These are phyloP conservation scores for Pseudovirgaria hyperparasitica DNA, from an alignment of 2,329 filamentous ascomycete genomes.

Conservation along the genomic window DNA sequence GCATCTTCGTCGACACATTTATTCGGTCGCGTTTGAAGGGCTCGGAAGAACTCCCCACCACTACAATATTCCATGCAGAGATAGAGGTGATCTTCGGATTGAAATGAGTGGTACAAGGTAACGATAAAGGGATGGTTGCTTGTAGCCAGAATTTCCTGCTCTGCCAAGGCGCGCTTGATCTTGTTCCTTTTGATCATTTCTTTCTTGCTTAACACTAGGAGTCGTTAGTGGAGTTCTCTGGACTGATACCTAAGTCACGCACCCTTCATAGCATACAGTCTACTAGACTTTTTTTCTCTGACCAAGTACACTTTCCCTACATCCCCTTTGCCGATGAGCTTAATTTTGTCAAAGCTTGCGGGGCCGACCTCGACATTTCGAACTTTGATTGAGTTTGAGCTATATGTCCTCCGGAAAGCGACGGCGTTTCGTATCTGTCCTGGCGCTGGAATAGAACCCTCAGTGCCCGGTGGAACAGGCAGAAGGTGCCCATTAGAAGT, in stretches of 20 bases:
- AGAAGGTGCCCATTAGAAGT: constrained; percentile 15
- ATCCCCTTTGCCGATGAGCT: constrained; percentile 96
- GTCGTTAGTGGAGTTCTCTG: constrained; percentile 14
- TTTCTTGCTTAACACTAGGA: constrained; percentile 88
- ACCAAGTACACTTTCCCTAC: constrained; percentile 98
- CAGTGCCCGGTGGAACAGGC: constrained; percentile 21
- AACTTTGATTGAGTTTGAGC: constrained; percentile 98
- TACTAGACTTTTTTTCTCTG: constrained; percentile 90
- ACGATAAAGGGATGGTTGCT: constrained; percentile 99
- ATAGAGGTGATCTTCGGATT: constrained; percentile 96
- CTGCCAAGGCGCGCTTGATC: constrained; percentile 94
- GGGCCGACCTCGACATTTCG: constrained; percentile 93
- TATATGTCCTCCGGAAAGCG: constrained; percentile 88
- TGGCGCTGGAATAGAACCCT: constrained; percentile 49
- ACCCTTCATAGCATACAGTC: constrained; percentile 99
- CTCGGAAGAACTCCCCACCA: constrained; percentile 95
- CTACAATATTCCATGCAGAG: constrained; percentile 99
- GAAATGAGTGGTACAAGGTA: constrained; percentile 96
- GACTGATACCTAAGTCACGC: constrained; percentile 14
- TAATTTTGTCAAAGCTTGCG: constrained; percentile 97
- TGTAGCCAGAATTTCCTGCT: constrained; percentile 95
- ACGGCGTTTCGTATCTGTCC: constrained; percentile 52
- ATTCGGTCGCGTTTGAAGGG: constrained; percentile 86
- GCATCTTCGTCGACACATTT: constrained; percentile 97
- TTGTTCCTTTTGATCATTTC: constrained; percentile 99